Evolutionary conservation across 1,139 yeast species (phyloP), one percentile per base, ranked within the genome.

Genomic region (Hyphopichia burtonii): DNA sequence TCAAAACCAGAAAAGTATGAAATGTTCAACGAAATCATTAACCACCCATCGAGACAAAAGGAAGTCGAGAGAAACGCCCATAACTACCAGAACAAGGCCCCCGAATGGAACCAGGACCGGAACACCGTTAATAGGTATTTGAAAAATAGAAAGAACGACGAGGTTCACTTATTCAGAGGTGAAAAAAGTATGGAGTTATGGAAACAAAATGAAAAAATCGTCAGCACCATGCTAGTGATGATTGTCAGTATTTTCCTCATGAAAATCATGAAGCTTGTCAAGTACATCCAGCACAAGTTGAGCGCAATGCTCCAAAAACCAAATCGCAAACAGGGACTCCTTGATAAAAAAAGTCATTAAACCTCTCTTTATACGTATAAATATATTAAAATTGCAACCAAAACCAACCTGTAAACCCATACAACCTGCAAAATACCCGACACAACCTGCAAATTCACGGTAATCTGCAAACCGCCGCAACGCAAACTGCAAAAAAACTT

Each of bases 51-150:
- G 10, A 68, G 86, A 41, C 60, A 58, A 23, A 46, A 64, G 11
- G 88, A 82, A 44, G 63, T 69, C 33, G 90, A 84, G 52, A 69
- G 83, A 46, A 83, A 83, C 52, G 63, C 74, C 40, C 65, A 70
- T 38, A 66, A 61, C 43, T 62, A 58, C 9, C 55, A 57, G 18
- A 58, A 63, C 39, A 67, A 59, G 1, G 74, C 71, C 15, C 73
- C 69, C 10, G 52, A 56, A 15, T 61, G 67, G 66, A 51, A 54
- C 36, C 53, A 61, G 2, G 54, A 59, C 19, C 63, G 63, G 38
- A 61, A 70, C 41, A 65, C 75, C 8, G 62, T 64, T 44, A 51
- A 58, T 30, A 44, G 69, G 16, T 72, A 68, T 50, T 41, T 69
- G 38, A 41, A 45, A 20, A 67, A 68, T 41, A 64, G 61, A 45